Conservation (phyloP, 2,329 filamentous ascomycete genomes). For the Orbilia blumenaviensis region DNA sequence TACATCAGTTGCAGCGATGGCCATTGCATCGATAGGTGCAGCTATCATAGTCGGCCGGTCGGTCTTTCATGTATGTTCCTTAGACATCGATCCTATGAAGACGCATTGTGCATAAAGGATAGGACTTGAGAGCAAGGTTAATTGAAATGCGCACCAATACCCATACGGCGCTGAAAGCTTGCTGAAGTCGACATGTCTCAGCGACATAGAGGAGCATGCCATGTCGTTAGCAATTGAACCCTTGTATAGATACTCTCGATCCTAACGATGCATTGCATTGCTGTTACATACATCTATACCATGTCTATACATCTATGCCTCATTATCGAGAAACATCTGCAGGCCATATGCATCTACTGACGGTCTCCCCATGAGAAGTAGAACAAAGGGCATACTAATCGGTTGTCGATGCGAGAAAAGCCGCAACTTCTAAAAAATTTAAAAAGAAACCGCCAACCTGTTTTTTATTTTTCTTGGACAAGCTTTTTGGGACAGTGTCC, state of each 20-base stretch:
- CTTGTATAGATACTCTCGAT: conserved; percentile 12
- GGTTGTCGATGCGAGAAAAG: conserved; percentile 25
- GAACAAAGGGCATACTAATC: conserved; percentile 18
- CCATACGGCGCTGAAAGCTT: neutral
- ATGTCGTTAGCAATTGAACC: conserved; percentile 7
- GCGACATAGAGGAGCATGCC: neutral
- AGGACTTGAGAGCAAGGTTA: neutral
- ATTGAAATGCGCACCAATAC: conserved; percentile 10
- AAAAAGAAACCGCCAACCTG: conserved; percentile 21
- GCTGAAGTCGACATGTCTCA: conserved; percentile 1
- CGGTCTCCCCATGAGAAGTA: neutral
- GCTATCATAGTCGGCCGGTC: neutral
- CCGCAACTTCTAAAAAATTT: conserved; percentile 3
- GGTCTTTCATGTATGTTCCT: conserved; percentile 15
- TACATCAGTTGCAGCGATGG: neutral
- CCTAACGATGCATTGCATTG: conserved; percentile 23
- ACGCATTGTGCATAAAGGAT: conserved; percentile 2
- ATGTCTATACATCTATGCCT: neutral
- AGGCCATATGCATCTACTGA: conserved; percentile 10
- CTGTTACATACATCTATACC: conserved; percentile 7
- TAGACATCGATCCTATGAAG: conserved; percentile 2
- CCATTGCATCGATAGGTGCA: neutral
- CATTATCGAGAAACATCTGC: conserved; percentile 4
- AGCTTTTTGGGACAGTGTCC: conserved; percentile 22
- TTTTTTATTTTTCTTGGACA: conserved; percentile 22